Conservation (phyloP, 139 green algal genomes). For the Coelastrella sp. region DNA sequence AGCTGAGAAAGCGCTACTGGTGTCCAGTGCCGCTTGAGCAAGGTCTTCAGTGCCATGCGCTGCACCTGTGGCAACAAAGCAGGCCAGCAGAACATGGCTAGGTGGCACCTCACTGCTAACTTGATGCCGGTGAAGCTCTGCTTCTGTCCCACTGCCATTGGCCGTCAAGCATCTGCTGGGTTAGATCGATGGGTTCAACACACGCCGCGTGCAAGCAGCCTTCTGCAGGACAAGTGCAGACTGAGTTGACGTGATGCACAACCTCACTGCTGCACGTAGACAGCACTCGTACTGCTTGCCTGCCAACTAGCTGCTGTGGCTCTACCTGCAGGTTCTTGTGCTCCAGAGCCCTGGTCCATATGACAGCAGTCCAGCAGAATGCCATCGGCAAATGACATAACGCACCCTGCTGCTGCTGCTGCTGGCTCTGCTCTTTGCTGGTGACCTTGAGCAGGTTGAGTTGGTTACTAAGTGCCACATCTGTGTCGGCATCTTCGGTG, state of each 20-base stretch:
- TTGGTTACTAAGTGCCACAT: conserved; percentile 24
- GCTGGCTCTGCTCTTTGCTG: neutral
- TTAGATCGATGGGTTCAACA: too few relatives aligned
- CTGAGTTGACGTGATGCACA: too few relatives aligned
- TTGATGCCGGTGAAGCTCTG: too few relatives aligned
- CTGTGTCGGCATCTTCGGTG: conserved; percentile 16
- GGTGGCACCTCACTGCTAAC: too few relatives aligned
- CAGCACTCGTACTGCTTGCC: too few relatives aligned
- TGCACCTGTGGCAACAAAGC: conserved; percentile 47
- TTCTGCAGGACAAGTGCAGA: too few relatives aligned
- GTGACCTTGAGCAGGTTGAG: neutral
- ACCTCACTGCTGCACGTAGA: too few relatives aligned
- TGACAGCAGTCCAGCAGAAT: conserved; percentile 43
- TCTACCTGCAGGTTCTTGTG: conserved; percentile 59
- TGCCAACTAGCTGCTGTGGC: neutral
- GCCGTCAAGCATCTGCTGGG: neutral
- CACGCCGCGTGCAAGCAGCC: too few relatives aligned
- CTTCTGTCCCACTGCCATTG: neutral
- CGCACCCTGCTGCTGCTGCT: conserved; percentile 1
- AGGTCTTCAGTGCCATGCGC: conserved; percentile 49
- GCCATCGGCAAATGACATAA: neutral
- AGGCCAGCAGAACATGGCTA: too few relatives aligned
- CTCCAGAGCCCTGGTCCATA: conserved; percentile 61
- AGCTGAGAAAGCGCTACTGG: conserved; percentile 19
- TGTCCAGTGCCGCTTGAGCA: conserved; percentile 62